phyloP scores from a whole-genome alignment of 2,329 filamentous ascomycete species.

The Sordariomycetes sp. region DNA sequence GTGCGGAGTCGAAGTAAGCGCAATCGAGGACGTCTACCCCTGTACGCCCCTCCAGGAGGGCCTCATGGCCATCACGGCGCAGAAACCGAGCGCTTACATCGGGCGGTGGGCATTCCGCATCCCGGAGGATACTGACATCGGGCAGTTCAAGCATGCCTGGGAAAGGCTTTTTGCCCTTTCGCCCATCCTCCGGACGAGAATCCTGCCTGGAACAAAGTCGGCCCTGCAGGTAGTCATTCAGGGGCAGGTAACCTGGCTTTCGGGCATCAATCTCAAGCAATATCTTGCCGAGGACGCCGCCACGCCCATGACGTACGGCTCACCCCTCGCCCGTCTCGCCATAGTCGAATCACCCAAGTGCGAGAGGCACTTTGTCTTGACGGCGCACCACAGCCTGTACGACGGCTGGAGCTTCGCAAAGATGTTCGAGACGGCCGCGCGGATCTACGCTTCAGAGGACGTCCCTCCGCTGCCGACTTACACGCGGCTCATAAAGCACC shows the following conservation, averaged over 20 bases:
- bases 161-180: background rate
- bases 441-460: slow-evolving; percentile 21
- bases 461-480: slow-evolving; percentile 27
- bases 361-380: slow-evolving; percentile 11
- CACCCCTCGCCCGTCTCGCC: background rate
- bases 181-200: background rate
- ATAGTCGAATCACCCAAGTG: background rate
- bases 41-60: slow-evolving; percentile 11
- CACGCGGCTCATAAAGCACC: slow-evolving; percentile 6
- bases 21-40: slow-evolving; percentile 10
- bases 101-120: background rate
- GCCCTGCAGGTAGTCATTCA: background rate
- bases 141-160: background rate
- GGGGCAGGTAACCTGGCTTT: background rate
- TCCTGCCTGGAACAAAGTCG: background rate
- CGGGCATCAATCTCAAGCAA: background rate
- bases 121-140: background rate
- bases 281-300: background rate
- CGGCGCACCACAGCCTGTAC: slow-evolving; percentile 14
- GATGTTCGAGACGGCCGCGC: background rate
- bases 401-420: slow-evolving; percentile 10
- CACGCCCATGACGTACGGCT: background rate
- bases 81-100: background rate
- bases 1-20: slow-evolving; percentile 6
- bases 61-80: slow-evolving; percentile 9